phyloP scores from a whole-genome alignment of 1,284 basidiomycete species.

The Afroboletus lepidellus region DNA sequence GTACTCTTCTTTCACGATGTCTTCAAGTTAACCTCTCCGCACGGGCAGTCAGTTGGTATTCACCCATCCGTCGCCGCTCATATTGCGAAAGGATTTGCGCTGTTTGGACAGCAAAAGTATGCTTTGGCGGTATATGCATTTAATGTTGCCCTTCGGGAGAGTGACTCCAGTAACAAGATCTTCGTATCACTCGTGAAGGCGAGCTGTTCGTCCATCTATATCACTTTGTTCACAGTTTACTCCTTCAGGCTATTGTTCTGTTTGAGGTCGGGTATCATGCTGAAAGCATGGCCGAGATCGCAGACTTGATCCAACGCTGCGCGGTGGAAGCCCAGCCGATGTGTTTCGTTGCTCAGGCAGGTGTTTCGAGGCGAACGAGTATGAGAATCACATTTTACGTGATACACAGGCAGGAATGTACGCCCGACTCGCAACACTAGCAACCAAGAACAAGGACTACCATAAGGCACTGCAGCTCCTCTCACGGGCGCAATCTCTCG shows the following conservation, averaged over 20 bases:
- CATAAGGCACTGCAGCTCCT: not conserved
- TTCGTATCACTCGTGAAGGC: not conserved
- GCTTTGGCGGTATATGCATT: not conserved
- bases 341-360: not conserved
- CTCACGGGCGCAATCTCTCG: not conserved
- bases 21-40: no score
- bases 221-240: not conserved
- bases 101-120: not conserved
- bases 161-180: not conserved
- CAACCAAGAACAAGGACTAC: not conserved
- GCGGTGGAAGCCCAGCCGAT: not conserved
- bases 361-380: not conserved
- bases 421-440: not conserved
- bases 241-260: not conserved
- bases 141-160: not conserved
- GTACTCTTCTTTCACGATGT: not conserved
- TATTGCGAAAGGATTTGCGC: not conserved
- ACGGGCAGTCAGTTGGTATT: not conserved
- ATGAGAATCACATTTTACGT: no score
- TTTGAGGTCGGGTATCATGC: not conserved
- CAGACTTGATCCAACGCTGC: not conserved
- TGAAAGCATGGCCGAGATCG: not conserved
- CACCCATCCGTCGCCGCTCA: not conserved
- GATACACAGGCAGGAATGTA: not conserved
- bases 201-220: no score